Conservation (phyloP, 345 rosid species). For the Citrus australasica region DNA sequence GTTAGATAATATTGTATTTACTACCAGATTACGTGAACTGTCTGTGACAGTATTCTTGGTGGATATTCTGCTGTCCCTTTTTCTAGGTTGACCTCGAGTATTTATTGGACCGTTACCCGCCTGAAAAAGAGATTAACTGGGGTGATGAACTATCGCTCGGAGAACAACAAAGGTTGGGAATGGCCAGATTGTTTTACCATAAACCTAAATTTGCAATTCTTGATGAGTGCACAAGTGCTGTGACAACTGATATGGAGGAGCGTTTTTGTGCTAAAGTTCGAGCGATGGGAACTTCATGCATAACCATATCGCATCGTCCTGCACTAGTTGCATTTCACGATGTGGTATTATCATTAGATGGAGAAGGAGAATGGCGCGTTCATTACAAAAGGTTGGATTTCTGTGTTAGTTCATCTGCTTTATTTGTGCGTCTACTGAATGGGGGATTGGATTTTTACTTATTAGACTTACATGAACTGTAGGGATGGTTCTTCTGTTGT, state of each 20-base stretch:
- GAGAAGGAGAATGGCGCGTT: conserved; percentile 96
- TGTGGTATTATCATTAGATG: conserved; percentile 88
- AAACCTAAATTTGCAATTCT: conserved; percentile 99
- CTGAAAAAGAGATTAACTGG: conserved; percentile 90
- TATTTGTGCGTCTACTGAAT: background rate
- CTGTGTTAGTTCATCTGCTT: conserved; percentile 14
- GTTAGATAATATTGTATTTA: conserved; percentile 4
- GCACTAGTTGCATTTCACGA: conserved; percentile 98
- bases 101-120: conserved; percentile 87
- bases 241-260: conserved; percentile 99
- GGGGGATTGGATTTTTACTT: conserved; percentile 9
- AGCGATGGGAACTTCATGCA: conserved; percentile 99
- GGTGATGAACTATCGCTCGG: conserved; percentile 97
- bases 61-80: conserved; percentile 10
- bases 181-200: conserved; percentile 97
- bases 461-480: conserved; percentile 23
- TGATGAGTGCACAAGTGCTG: conserved; percentile 99
- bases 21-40: conserved; percentile 9
- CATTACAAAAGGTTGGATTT: conserved; percentile 68
- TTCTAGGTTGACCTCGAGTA: conserved; percentile 92
- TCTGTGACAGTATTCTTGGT: conserved; percentile 13
- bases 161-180: conserved; percentile 98
- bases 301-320: conserved; percentile 98
- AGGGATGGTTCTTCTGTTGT: conserved; percentile 62
- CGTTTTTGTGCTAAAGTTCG: conserved; percentile 93